phyloP scores from a whole-genome alignment of 2,329 filamentous ascomycete genomes.

The Hypoxylon sp. region DNA sequence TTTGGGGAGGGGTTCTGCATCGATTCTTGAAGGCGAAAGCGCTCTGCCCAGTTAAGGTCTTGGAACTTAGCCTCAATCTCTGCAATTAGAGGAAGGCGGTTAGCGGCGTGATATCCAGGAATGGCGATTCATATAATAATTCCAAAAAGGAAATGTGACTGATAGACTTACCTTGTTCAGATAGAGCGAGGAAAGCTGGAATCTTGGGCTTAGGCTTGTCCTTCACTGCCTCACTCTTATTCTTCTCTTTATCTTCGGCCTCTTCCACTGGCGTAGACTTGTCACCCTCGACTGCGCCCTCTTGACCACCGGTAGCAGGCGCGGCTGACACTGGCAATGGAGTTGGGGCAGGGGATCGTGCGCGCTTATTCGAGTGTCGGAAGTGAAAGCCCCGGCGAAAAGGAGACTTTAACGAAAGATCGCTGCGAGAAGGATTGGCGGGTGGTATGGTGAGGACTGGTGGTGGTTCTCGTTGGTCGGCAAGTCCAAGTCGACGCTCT shows the following conservation, averaged over 20 bases:
- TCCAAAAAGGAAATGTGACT: neutral
- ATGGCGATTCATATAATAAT: no score
- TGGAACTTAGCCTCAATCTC: slow-evolving; percentile 67
- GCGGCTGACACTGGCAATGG: slow-evolving; percentile 46
- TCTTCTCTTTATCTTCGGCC: slow-evolving; percentile 52
- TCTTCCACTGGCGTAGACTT: slow-evolving; percentile 32
- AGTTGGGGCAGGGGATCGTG: slow-evolving; percentile 58
- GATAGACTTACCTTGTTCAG: slow-evolving; percentile 62
- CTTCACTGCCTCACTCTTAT: slow-evolving; percentile 45
- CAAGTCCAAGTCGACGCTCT: slow-evolving; percentile 27
- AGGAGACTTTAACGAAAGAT: slow-evolving; percentile 53
- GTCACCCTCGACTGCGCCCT: slow-evolving; percentile 54
- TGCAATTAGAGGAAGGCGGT: slow-evolving; percentile 47
- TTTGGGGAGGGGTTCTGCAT: slow-evolving; percentile 57
- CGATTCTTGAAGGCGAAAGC: slow-evolving; percentile 62
- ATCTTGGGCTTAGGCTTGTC: slow-evolving; percentile 53
- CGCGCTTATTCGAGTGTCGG: slow-evolving; percentile 64
- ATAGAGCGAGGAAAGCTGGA: slow-evolving; percentile 68
- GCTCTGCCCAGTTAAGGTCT: slow-evolving; percentile 69
- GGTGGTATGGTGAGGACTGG: slow-evolving; percentile 51
- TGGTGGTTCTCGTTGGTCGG: slow-evolving; percentile 35
- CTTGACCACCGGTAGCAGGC: slow-evolving; percentile 56
- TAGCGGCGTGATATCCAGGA: slow-evolving; percentile 24
- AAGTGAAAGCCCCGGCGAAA: slow-evolving; percentile 62
- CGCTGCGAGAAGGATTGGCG: slow-evolving; percentile 44